Evolutionary conservation across 2,329 filamentous ascomycete genomes (phyloP).

Genomic region (Dothidotthia symphoricarpi): DNA sequence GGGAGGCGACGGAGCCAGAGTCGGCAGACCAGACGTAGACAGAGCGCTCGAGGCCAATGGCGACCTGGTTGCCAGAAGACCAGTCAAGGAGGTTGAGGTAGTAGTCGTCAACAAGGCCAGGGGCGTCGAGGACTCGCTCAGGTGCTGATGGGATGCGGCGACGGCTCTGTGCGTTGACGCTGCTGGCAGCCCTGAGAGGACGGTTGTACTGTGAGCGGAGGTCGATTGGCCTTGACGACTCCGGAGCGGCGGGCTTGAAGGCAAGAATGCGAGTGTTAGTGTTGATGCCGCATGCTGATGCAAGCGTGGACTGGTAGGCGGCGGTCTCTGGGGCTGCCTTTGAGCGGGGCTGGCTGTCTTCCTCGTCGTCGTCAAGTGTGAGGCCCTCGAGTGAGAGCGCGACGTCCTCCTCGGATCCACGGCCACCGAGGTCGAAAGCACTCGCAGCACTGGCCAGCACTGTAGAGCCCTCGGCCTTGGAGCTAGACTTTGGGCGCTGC

Average conservation of each 20-base stretch:
- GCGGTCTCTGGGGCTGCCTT: slow-evolving; percentile 83
- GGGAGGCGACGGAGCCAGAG: slow-evolving; percentile 80
- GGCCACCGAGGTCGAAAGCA: slow-evolving; percentile 62
- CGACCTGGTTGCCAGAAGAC: slow-evolving; percentile 97
- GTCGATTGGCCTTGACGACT: slow-evolving; percentile 97
- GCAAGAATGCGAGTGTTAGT: slow-evolving; percentile 93
- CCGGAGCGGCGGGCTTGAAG: slow-evolving; percentile 97
- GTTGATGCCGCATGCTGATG: slow-evolving; percentile 86
- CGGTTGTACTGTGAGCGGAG: slow-evolving; percentile 97
- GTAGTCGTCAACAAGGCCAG: slow-evolving; percentile 95
- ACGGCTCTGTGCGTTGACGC: slow-evolving; percentile 79
- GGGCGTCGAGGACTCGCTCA: slow-evolving; percentile 93
- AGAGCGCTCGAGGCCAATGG: slow-evolving; percentile 92
- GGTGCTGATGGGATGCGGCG: slow-evolving; percentile 91
- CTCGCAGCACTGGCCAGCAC: slow-evolving; percentile 73
- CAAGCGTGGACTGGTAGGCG: slow-evolving; percentile 88
- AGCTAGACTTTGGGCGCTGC: slow-evolving; percentile 65
- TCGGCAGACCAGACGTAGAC: slow-evolving; percentile 99
- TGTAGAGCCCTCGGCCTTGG: slow-evolving; percentile 67
- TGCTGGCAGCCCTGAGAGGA: slow-evolving; percentile 74
- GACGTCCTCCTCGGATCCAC: slow-evolving; percentile 68
- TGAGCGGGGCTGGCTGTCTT: slow-evolving; percentile 61
- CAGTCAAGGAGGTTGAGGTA: slow-evolving; percentile 98
- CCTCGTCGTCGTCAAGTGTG: slow-evolving; percentile 70
- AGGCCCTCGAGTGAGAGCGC: slow-evolving; percentile 74